Evolutionary conservation across 73 alveolate species (phyloP), one percentile per base, ranked within the genome.

Genomic region (Symbiodinium pilosum): DNA sequence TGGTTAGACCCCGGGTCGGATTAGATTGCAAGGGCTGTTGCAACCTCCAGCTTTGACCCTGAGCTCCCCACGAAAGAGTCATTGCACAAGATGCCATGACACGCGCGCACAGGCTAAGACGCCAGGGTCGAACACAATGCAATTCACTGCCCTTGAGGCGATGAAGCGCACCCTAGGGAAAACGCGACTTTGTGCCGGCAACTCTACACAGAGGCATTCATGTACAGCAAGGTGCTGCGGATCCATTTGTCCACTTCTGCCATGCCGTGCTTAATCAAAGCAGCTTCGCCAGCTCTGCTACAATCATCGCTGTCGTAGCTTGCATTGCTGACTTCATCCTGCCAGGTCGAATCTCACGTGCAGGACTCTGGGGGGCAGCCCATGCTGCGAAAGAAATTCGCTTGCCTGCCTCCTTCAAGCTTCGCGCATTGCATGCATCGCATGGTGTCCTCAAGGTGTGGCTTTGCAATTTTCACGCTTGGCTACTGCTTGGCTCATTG

Each of bases 231-330:
- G 14, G 97, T 91, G 40, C 8, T 18, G 36, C 43, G 73, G 38
- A 91, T 91, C 97, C 97, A 91, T 28, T 69, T 91, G 54, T 91
- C 77, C 51, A 91, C 87, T 59, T 91, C 81, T 16, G 89, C 97
- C 88, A 91, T 28, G 42, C 89, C 97, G 34, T 91, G 81, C 34
- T 91, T 81, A 59, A 34, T 28, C 54, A 91, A 91, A 41, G 81
- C 68, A 59, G 41, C 47, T 20, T 91, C 97, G 40, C 75, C 95
- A 69, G 42, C 30, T 34, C 81, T 64, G 7, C 81, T 64, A 38
- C 81, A 30, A 28, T 64, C 81, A 28, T 64, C 81, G 38, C 81
- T 64, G 81, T 64, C 97, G 51, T 85, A 91, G 56, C 89, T 69
- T 21, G 40, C 83, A 43, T 26, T 73, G 87, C 83, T 16, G 26